Percentiles rank a stretch among this genome's conserved stretches.
These are phyloP conservation scores for Trypanosoma avium DNA, from an alignment of 208 protist species.

Conservation along the genomic window DNA sequence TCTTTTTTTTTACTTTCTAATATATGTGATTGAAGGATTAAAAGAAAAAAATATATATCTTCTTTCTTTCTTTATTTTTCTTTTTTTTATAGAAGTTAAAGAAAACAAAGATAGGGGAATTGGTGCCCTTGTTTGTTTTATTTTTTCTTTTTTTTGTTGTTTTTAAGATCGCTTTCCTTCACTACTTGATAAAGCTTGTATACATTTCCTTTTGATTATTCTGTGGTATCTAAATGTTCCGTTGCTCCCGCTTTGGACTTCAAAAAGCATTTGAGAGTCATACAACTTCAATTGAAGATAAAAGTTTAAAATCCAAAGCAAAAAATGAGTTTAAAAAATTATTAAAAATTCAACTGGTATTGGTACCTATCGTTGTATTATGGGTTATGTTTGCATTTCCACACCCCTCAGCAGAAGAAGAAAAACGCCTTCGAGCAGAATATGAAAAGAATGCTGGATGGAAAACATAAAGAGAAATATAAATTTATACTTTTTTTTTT, in stretches of 20 bases:
- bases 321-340: slow-evolving; percentile 80
- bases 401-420: slow-evolving; percentile 57
- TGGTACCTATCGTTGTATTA: slow-evolving; percentile 62
- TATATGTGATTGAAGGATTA: slow-evolving; percentile 4
- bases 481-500: neutral
- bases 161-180: neutral
- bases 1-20: slow-evolving; percentile 22
- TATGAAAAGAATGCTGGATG: slow-evolving; percentile 84
- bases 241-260: slow-evolving; percentile 39
- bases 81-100: neutral
- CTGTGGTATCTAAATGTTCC: slow-evolving; percentile 33
- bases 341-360: slow-evolving; percentile 75
- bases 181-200: neutral
- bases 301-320: slow-evolving; percentile 54
- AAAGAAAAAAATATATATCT: too few relatives aligned
- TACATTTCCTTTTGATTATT: neutral
- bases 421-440: slow-evolving; percentile 66
- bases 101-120: neutral
- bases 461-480: slow-evolving; percentile 63
- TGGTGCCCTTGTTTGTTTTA: neutral
- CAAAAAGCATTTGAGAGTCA: slow-evolving; percentile 59
- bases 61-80: slow-evolving; percentile 2
- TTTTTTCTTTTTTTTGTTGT: slow-evolving; percentile 25
- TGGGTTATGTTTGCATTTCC: slow-evolving; percentile 72
- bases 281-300: slow-evolving; percentile 36